Evolutionary conservation across 139 green algal species (phyloP).

Genomic region (Coccomyxa sp.): DNA sequence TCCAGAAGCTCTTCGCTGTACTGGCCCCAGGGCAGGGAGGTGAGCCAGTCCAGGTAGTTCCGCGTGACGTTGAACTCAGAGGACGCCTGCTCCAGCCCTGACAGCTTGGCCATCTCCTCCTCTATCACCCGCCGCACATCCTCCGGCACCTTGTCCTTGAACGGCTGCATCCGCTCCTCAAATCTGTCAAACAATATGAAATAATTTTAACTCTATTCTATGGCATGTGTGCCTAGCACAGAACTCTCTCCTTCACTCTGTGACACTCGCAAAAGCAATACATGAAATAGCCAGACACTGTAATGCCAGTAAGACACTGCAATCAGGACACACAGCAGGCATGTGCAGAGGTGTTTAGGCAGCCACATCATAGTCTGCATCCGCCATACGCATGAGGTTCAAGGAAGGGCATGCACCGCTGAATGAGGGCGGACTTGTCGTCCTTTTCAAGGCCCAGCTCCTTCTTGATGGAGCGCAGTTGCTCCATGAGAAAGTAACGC

Average conservation of each 20-base stretch:
- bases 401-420: slow-evolving; percentile 39
- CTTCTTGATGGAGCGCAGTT: slow-evolving; percentile 96
- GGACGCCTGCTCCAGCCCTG: slow-evolving; percentile 76
- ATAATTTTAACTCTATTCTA: neutral
- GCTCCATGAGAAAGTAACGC: slow-evolving; percentile 96
- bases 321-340: neutral
- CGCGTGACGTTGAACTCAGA: slow-evolving; percentile 96
- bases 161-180: slow-evolving; percentile 36
- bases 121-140: slow-evolving; percentile 59
- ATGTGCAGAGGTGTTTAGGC: neutral
- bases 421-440: slow-evolving; percentile 89
- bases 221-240: neutral
- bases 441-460: slow-evolving; percentile 97
- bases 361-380: neutral
- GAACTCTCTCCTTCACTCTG: neutral
- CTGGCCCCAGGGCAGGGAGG: slow-evolving; percentile 85
- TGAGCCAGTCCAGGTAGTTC: slow-evolving; percentile 98
- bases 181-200: slow-evolving; percentile 19
- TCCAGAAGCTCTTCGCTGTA: slow-evolving; percentile 80
- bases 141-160: slow-evolving; percentile 30
- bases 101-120: slow-evolving; percentile 91
- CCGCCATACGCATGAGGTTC: neutral
- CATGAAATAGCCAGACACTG: neutral
- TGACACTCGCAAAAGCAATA: too few species aligned
- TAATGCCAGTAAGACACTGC: neutral